A percentile compares a stretch with the other conserved stretches of the same genome.
Conservation (phyloP, 495 filamentous ascomycete species). For the Penicillium lagena region DNA sequence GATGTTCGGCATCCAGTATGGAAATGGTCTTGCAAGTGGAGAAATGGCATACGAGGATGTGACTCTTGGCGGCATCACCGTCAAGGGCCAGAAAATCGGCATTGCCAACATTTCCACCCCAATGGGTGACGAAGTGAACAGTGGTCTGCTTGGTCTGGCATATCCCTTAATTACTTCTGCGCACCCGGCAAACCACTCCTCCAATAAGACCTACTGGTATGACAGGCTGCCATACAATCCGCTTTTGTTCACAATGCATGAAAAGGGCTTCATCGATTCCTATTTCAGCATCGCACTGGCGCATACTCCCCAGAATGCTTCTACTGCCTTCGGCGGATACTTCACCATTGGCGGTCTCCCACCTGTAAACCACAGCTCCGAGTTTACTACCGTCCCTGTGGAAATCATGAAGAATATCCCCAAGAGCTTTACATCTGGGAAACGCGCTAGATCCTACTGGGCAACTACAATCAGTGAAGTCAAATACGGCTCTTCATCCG, state of each 20-base stretch:
- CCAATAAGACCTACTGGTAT: slow-evolving; percentile 19
- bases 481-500: slow-evolving; percentile 7
- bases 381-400: slow-evolving; percentile 15
- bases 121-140: slow-evolving; percentile 37
- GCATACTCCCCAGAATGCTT: slow-evolving; percentile 9
- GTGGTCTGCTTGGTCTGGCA: slow-evolving; percentile 55
- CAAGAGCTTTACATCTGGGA: slow-evolving; percentile 3
- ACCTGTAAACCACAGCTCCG: slow-evolving; percentile 8
- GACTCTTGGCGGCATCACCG: slow-evolving; percentile 47
- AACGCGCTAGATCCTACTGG: slow-evolving; percentile 18
- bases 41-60: slow-evolving; percentile 52
- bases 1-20: slow-evolving; percentile 55
- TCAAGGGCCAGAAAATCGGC: slow-evolving; percentile 45
- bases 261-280: slow-evolving; percentile 43
- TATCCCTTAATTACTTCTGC: slow-evolving; percentile 45
- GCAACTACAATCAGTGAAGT: slow-evolving; percentile 11
- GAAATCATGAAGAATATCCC: slow-evolving; percentile 16
- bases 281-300: slow-evolving; percentile 45
- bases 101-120: slow-evolving; percentile 42
- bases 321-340: slow-evolving; percentile 16
- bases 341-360: slow-evolving; percentile 20
- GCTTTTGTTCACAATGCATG: slow-evolving; percentile 51
- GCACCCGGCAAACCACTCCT: slow-evolving; percentile 17
- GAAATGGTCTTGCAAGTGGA: slow-evolving; percentile 49
- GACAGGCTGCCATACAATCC: slow-evolving; percentile 43